These are phyloP conservation scores for Geotrichum citri-aurantii DNA, from an alignment of 1,139 yeast species.

Conservation along the genomic window DNA sequence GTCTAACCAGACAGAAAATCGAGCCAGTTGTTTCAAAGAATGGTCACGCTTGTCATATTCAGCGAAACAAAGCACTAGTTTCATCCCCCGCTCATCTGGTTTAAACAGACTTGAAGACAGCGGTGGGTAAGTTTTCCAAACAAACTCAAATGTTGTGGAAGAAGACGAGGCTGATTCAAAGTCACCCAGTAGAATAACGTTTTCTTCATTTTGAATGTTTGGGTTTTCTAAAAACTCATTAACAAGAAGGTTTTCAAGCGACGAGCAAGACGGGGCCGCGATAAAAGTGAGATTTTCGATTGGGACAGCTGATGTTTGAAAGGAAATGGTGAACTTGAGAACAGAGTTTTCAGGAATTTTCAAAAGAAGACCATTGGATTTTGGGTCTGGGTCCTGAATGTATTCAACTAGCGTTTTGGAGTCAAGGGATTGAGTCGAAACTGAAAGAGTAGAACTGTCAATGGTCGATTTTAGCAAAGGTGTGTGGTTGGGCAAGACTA, in stretches of 20 bases:
- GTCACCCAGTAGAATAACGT: conserved; percentile 38
- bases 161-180: conserved; percentile 20
- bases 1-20: conserved; percentile 35
- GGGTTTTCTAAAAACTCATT: conserved; percentile 40
- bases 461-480: conserved; percentile 8
- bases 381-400: conserved; percentile 21
- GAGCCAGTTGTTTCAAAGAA: conserved; percentile 32
- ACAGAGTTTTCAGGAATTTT: conserved; percentile 17
- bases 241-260: conserved; percentile 34
- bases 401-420: conserved; percentile 19
- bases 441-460: conserved; percentile 7
- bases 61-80: conserved; percentile 33
- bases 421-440: conserved; percentile 12
- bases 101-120: conserved; percentile 7
- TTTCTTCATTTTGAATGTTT: conserved; percentile 38
- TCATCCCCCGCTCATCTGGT: conserved; percentile 24
- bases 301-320: conserved; percentile 19
- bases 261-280: conserved; percentile 29
- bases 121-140: conserved; percentile 26
- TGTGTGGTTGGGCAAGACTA: conserved; percentile 15
- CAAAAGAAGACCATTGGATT: conserved; percentile 10
- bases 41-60: conserved; percentile 39
- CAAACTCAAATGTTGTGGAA: conserved; percentile 25
- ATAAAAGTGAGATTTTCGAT: conserved; percentile 35
- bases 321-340: conserved; percentile 23